phyloP scores from a whole-genome alignment of 345 rosid genomes.

The Durio zibethinus region DNA sequence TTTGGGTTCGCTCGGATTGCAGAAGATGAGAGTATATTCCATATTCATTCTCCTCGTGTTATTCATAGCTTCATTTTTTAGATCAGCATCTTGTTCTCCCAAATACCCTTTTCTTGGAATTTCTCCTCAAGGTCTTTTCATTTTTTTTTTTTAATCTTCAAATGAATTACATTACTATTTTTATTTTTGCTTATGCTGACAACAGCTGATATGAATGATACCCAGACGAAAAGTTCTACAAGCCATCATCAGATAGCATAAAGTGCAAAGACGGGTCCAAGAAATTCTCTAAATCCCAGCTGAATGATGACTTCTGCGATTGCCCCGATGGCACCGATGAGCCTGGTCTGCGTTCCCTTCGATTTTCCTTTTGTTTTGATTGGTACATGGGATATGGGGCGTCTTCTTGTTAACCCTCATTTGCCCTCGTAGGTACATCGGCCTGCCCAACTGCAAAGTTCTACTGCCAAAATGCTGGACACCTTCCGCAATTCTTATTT shows the following conservation, averaged over 20 bases:
- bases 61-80: slow-evolving; percentile 23
- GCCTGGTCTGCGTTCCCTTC: slow-evolving; percentile 49
- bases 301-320: slow-evolving; percentile 95
- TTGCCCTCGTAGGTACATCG: slow-evolving; percentile 62
- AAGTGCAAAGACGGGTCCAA: slow-evolving; percentile 84
- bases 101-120: slow-evolving; percentile 69
- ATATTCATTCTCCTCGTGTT: slow-evolving; percentile 23
- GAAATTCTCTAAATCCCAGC: slow-evolving; percentile 67
- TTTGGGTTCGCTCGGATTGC: background rate
- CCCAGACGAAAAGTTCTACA: slow-evolving; percentile 73
- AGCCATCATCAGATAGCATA: slow-evolving; percentile 50
- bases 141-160: background rate
- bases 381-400: background rate
- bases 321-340: slow-evolving; percentile 91
- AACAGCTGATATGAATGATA: background rate
- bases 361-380: background rate
- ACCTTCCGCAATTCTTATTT: slow-evolving; percentile 50
- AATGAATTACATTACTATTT: no score
- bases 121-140: slow-evolving; percentile 67
- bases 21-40: slow-evolving; percentile 42
- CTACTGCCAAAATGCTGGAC: slow-evolving; percentile 82
- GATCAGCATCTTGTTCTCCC: slow-evolving; percentile 47
- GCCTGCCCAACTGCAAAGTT: slow-evolving; percentile 88
- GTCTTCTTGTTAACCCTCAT: background rate
- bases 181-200: background rate